A percentile compares a stretch with the other conserved stretches of the same genome.
phyloP scores from a whole-genome alignment of 352 stramenopile species.

The Phytophthora hibernalis region DNA sequence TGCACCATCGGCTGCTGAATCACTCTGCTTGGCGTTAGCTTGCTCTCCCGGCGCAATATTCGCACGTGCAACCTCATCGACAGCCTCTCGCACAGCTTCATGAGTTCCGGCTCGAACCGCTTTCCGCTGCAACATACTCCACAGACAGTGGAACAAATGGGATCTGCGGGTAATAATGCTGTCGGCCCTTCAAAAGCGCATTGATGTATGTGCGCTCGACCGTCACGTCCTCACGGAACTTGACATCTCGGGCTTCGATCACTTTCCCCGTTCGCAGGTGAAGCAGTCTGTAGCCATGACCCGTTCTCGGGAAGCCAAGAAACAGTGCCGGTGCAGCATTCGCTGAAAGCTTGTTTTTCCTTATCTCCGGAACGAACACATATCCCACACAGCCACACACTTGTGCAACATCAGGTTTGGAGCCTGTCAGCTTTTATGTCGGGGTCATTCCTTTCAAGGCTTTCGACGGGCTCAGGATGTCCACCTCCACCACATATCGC shows the following conservation, averaged over 20 bases:
- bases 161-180: too few species aligned
- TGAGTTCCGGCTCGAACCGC: background rate
- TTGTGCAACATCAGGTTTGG: background rate
- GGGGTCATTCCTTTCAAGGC: constrained; percentile 3
- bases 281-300: too few species aligned
- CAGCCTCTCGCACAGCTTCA: background rate
- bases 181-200: too few species aligned
- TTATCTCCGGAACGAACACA: constrained; percentile 1
- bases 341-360: constrained; percentile 11
- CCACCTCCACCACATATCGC: constrained; percentile 1
- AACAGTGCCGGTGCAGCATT: constrained; percentile 9
- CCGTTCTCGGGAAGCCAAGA: too few species aligned
- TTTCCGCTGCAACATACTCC: constrained; percentile 10
- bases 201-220: too few species aligned
- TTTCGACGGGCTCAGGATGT: constrained; percentile 2
- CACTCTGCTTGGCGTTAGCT: background rate
- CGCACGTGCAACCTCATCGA: background rate
- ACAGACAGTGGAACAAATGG: too few species aligned
- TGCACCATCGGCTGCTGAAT: background rate
- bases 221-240: too few species aligned
- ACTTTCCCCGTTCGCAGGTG: too few species aligned
- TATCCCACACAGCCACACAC: constrained; percentile 11
- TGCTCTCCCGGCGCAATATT: background rate
- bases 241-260: too few species aligned
- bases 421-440: background rate